Conservation (phyloP, 768 basidiomycete species). For the Baorangia bicolor region DNA sequence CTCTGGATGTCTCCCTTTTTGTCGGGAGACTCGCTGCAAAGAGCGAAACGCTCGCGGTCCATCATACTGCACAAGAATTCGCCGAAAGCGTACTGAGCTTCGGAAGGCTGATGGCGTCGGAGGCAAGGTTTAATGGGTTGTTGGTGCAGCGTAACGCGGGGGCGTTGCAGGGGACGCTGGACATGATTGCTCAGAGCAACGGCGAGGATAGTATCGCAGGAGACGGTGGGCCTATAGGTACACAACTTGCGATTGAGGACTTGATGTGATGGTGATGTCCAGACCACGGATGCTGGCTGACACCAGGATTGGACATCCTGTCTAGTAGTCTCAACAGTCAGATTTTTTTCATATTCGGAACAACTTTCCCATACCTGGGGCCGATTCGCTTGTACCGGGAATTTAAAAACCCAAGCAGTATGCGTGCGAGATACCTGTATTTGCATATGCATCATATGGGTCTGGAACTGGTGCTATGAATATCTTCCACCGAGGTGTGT, state of each 20-base stretch:
- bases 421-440: no score
- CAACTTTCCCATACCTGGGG: no score
- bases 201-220: no score
- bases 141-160: not conserved
- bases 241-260: not conserved
- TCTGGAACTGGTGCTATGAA: no score
- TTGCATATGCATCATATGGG: no score
- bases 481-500: no score
- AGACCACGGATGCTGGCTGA: no score
- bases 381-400: no score
- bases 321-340: no score
- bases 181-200: constrained; percentile 4
- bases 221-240: not conserved
- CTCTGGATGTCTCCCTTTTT: constrained; percentile 12
- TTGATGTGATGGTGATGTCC: constrained; percentile 5
- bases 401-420: no score
- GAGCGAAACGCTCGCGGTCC: constrained; percentile 9
- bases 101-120: constrained; percentile 6
- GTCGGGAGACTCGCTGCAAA: constrained; percentile 9
- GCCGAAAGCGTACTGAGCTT: constrained; percentile 5
- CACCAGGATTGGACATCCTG: no score
- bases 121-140: not conserved
- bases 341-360: no score
- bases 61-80: constrained; percentile 9
- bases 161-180: constrained; percentile 7